A percentile compares a stretch with the other conserved stretches of the same genome.
phyloP scores from a whole-genome alignment of 2,329 filamentous ascomycete species.

The Sphaerulina vaccinii region DNA sequence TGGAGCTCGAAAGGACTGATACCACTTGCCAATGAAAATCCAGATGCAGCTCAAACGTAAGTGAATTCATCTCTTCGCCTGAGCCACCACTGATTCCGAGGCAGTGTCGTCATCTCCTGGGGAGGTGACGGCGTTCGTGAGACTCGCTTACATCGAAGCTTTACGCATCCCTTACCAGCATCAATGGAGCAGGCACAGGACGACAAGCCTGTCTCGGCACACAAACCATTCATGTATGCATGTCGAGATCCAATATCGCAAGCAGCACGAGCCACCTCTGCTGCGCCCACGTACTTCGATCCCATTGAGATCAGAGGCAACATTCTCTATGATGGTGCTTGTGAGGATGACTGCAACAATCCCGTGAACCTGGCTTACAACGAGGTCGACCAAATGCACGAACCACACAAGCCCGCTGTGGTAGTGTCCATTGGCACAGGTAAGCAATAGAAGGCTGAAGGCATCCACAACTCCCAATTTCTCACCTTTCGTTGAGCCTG shows the following conservation, averaged over 20 bases:
- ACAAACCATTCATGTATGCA: constrained; percentile 8
- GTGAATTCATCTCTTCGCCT: background rate
- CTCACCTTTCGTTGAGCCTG: too few species aligned
- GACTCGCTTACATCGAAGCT: constrained; percentile 19
- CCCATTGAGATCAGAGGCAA: constrained; percentile 5
- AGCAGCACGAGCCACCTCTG: constrained; percentile 23
- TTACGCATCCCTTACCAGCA: constrained; percentile 13
- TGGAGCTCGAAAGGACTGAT: background rate
- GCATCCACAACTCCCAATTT: too few species aligned
- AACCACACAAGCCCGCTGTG: constrained; percentile 10
- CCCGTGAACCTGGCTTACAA: constrained; percentile 18
- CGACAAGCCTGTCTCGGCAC: background rate
- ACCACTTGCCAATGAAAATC: constrained; percentile 11
- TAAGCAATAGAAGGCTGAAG: too few species aligned
- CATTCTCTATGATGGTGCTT: constrained; percentile 19
- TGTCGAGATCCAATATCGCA: constrained; percentile 17
- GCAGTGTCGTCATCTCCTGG: constrained; percentile 13
- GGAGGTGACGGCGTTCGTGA: background rate
- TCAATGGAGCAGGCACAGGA: background rate
- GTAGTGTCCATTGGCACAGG: constrained; percentile 25
- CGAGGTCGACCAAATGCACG: constrained; percentile 23
- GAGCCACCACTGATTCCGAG: too few species aligned
- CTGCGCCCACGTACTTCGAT: constrained; percentile 22
- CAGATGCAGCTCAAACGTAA: constrained; percentile 17
- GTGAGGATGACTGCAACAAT: constrained; percentile 21